Evolutionary conservation across 139 green algal species (phyloP).

Genomic region (Dunaliella primolecta): DNA sequence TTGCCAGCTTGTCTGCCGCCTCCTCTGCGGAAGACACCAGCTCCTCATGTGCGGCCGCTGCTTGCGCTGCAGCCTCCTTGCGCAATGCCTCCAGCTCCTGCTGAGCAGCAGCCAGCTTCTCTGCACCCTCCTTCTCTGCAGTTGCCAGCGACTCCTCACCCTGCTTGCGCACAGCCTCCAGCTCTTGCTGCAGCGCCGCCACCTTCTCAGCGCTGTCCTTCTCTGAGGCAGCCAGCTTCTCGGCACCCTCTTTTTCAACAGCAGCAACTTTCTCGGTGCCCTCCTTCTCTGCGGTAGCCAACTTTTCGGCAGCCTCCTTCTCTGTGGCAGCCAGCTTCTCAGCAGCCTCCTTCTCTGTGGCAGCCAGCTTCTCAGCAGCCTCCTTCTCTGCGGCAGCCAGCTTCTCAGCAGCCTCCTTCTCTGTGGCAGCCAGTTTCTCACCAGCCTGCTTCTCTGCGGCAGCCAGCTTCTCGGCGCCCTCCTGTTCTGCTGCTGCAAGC

Average conservation of each 20-base stretch:
- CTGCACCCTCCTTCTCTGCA: neutral
- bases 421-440: too few relatives aligned
- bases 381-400: too few relatives aligned
- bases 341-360: too few relatives aligned
- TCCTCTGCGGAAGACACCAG: neutral
- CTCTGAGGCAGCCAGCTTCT: neutral
- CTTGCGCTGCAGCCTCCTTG: neutral
- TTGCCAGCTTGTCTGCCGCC: constrained; percentile 6
- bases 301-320: neutral
- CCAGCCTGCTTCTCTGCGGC: neutral
- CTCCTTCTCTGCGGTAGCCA: neutral
- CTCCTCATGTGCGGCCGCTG: neutral
- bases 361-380: too few relatives aligned
- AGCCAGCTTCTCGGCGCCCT: neutral
- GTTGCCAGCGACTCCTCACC: neutral
- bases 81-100: neutral
- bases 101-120: neutral
- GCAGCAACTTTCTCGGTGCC: neutral
- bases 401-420: too few relatives aligned
- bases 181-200: neutral
- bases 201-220: neutral
- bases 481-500: neutral
- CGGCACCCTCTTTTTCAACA: neutral
- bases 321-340: too few relatives aligned
- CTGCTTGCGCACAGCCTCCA: neutral